Conservation (phyloP, 2,329 filamentous ascomycete species). For the Cladophialophora carrionii region DNA sequence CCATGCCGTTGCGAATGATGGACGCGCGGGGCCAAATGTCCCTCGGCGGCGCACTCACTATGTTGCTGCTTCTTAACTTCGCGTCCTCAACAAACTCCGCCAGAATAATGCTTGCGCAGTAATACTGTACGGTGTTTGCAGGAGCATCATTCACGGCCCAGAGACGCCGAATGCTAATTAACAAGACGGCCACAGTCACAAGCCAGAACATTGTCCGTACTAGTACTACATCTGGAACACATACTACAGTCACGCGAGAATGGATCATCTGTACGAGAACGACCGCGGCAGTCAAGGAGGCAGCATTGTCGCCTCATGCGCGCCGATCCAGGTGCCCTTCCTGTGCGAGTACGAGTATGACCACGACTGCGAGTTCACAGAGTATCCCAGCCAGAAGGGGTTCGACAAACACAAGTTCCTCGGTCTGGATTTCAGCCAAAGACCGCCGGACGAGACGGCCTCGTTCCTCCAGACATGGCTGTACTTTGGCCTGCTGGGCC, state of each 20-base stretch:
- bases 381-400: slow-evolving; percentile 11
- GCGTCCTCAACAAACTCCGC: no score
- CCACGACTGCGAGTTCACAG: slow-evolving; percentile 5
- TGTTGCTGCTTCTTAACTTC: no score
- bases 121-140: no score
- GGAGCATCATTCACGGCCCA: no score
- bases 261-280: slow-evolving; percentile 3
- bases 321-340: not conserved
- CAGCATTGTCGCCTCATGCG: not conserved
- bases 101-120: no score
- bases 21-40: no score
- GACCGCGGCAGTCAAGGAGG: not conserved
- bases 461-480: slow-evolving; percentile 39
- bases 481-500: slow-evolving; percentile 36
- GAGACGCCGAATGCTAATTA: no score
- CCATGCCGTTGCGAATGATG: no score
- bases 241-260: not conserved
- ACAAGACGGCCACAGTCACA: no score
- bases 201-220: no score
- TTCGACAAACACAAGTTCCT: slow-evolving; percentile 19
- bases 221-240: no score
- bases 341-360: slow-evolving; percentile 4
- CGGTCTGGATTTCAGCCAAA: slow-evolving; percentile 9
- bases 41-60: no score
- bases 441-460: slow-evolving; percentile 16